Evolutionary conservation across 768 basidiomycete genomes (phyloP), one percentile per base, ranked within the genome.

Genomic region (Leccinellum luteum): DNA sequence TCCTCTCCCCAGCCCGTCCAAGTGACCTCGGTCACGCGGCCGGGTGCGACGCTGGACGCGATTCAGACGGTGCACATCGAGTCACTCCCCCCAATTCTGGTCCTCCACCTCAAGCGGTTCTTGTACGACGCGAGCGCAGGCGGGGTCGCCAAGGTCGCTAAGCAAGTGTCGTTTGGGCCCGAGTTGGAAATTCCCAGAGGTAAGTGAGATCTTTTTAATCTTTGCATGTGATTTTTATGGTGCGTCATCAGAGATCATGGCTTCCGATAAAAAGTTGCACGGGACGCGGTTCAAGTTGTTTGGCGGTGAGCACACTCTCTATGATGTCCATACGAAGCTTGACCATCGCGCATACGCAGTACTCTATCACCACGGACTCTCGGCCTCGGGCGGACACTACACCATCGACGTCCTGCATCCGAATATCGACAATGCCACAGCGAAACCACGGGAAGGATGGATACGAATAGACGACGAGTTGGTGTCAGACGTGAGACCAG

Each of bases 381-480:
- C 91, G 7, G 93, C 96, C 0, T 87, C 87, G 1, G 94, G 94
- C 3, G 96, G 96, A 1, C 96, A 98, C 73, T 98, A 98, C 75
- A 98, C 95, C 3, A 83, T 96, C 48, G 90, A 94, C 65, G 89
- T 95, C 10, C 76, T 95, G 2, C 87, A 92, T 63, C 89, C 88
- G 3, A 82, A 82, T 61, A 79, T 86, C 34, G 83, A 80, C 69
- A 74, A 79, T 10, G 66, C 60, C 55, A 48, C 48, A 6, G 55
- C 59, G 9, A 69, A 64, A 27, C 75, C 78, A 2, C 78, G 80
- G 6, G 85, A 90, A 56, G 87, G 84, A 10, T 98, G 96, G 96
- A 79, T 97, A 59, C 86, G 95, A 51, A 89, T 98, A 53, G 95
- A 98, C 71, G 96, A 98, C 67, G 95, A 97, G 71, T 75, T 87